A percentile compares a stretch with the other conserved stretches of the same genome.
Evolutionary conservation across 306 rosid genomes (phyloP).

Genomic region (Sesbania bispinosa): DNA sequence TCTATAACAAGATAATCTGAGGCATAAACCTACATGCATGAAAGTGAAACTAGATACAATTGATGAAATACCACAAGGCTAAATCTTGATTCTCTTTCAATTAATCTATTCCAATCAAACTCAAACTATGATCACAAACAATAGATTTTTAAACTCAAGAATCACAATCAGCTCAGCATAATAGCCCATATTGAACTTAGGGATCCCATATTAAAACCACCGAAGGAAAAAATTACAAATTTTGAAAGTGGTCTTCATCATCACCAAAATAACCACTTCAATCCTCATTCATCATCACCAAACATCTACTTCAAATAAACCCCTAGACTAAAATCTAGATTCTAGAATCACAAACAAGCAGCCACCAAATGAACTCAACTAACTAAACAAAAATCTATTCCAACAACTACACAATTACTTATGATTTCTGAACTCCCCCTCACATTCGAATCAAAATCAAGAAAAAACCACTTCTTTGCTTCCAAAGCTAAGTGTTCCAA

Average conservation of each 20-base stretch:
- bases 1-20: background rate
- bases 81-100: slow-evolving; percentile 4
- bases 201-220: background rate
- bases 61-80: background rate
- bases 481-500: background rate
- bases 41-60: background rate
- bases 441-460: slow-evolving; percentile 12
- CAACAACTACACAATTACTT: background rate
- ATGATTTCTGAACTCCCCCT: slow-evolving; percentile 10
- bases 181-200: background rate
- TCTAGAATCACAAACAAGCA: slow-evolving; percentile 12
- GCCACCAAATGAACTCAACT: background rate
- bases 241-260: background rate
- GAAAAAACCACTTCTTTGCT: slow-evolving; percentile 21
- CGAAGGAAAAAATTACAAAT: background rate
- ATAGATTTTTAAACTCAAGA: background rate
- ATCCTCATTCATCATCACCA: background rate
- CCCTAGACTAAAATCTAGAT: background rate
- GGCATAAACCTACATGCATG: too few species aligned
- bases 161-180: background rate
- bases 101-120: slow-evolving; percentile 4
- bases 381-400: background rate
- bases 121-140: background rate
- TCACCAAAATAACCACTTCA: slow-evolving; percentile 14
- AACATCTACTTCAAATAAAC: background rate